Evolutionary conservation across 352 stramenopile species (phyloP).

Genomic region (Pythium dissotocum): DNA sequence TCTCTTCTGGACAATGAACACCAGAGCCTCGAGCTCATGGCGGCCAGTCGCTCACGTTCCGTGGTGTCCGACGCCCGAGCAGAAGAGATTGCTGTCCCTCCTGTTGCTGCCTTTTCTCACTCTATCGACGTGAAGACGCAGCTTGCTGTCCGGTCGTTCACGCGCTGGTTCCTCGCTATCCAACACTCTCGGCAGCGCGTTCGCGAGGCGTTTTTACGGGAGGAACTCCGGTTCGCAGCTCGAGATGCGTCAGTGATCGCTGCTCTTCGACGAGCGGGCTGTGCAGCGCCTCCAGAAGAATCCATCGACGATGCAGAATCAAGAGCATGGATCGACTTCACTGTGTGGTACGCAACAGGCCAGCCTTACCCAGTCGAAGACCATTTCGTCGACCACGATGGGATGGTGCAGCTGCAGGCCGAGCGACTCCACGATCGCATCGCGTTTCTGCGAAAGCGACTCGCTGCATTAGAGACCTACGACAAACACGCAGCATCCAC

Average conservation of each 20-base stretch:
- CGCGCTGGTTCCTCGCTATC: constrained; percentile 53
- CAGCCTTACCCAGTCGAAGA: background rate
- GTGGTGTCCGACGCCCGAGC: constrained; percentile 38
- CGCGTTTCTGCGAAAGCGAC: constrained; percentile 19
- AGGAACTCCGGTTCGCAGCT: constrained; percentile 63
- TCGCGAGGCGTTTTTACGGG: constrained; percentile 52
- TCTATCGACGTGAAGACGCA: constrained; percentile 42
- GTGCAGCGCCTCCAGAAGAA: constrained; percentile 28
- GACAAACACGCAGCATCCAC: background rate
- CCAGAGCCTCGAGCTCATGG: constrained; percentile 52
- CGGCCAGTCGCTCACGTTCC: constrained; percentile 52
- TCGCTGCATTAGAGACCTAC: constrained; percentile 7
- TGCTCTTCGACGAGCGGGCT: constrained; percentile 36
- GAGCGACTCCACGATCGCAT: constrained; percentile 15
- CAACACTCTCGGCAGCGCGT: constrained; percentile 44
- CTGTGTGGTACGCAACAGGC: constrained; percentile 52
- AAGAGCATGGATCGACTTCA: constrained; percentile 46
- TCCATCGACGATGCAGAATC: constrained; percentile 31
- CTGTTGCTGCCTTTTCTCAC: constrained; percentile 46
- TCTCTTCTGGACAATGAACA: constrained; percentile 40
- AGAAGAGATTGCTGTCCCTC: constrained; percentile 44
- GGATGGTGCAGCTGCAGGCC: background rate
- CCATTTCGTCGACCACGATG: background rate
- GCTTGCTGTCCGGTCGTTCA: constrained; percentile 48
- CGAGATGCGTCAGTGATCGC: constrained; percentile 40